Conservation (phyloP, 192 early-diverging fungal genomes). For the Chytriomyces confervae region DNA sequence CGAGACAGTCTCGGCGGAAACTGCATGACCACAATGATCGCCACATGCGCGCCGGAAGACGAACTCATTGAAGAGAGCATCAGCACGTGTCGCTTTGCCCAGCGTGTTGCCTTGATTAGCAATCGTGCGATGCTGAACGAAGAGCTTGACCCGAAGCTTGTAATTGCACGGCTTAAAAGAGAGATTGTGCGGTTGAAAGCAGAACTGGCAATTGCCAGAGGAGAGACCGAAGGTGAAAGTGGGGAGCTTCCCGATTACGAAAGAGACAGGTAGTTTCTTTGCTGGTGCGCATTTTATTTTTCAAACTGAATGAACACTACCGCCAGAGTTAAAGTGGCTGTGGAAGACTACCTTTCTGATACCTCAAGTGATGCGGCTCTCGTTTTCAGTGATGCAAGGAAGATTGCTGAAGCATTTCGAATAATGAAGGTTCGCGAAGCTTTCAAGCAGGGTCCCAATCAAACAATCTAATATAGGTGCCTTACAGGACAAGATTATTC, state of each 20-base stretch:
- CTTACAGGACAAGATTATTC: too few species aligned
- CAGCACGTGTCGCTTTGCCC: constrained; percentile 70
- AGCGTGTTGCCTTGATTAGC: constrained; percentile 64
- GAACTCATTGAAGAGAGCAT: constrained; percentile 71
- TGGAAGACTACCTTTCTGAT: constrained; percentile 55
- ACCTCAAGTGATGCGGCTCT: constrained; percentile 42
- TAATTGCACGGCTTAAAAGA: constrained; percentile 57
- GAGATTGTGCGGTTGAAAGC: constrained; percentile 59
- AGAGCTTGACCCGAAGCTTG: constrained; percentile 61
- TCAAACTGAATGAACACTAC: not conserved
- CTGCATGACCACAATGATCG: constrained; percentile 69
- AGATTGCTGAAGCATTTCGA: constrained; percentile 56
- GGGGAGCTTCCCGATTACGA: constrained; percentile 65
- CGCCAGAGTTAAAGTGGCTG: constrained; percentile 53
- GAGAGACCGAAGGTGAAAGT: constrained; percentile 41
- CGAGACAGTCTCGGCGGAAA: constrained; percentile 68
- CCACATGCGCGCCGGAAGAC: constrained; percentile 63
- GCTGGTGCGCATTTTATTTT: not conserved
- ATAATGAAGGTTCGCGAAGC: constrained; percentile 45
- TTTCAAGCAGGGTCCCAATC: too few species aligned
- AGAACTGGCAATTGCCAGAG: constrained; percentile 61
- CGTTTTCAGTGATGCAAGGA: constrained; percentile 53
- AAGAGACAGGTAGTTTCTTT: constrained; percentile 42
- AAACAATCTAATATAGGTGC: too few species aligned
- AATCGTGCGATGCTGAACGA: constrained; percentile 62